Base-by-base conservation (phyloP, 805 yeast genomes). In the Candida arabinofermentans region DNA sequence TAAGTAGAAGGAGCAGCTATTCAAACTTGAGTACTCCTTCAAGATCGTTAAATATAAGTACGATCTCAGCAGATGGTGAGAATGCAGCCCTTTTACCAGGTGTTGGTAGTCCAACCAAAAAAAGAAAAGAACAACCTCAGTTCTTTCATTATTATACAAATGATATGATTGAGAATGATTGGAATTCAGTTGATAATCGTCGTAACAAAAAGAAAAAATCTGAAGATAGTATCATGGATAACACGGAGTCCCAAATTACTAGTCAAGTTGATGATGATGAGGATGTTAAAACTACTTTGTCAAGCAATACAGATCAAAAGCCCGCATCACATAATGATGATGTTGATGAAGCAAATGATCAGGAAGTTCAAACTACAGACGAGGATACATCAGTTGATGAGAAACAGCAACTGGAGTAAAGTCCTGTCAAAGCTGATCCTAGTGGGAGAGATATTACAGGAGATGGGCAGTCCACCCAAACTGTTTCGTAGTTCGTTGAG, bases 101-200 rank as follows among this genome's bases (percentile, higher is more conserved):
- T 16, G 14, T 22, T 24, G 34, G 29, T 14, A 39, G 43, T 34
- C 39, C 40, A 5, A 24, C 36, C 8, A 41, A 21, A 30, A 47
- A 41, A 19, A 30, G 50, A 29, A 43, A 43, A 27, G 50, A 48
- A n/a, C 43, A 34, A 3, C 40, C 48, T 2, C 51, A 50, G 31
- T 53, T 53, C 31, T 53, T 53, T 46, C 58, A 53, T 37, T 53
- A 53, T 42, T 53, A 53, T 33, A 36, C 54, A 7, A 46, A 37
- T n/a, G 46, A 41, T 9, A 4, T n/a, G 4, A 40, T 40, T 12
- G 40, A 43, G 9, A 43, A 42, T 35, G 55, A 53, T 27, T 35
- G 42, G 23, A 44, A 39, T 36, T 51, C 54, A 6, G 36, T 42
- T 14, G 54, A 53, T 34, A 53, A 53, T 34, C 32, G 58, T 22